Percentiles rank a stretch among this genome's conserved stretches.
Evolutionary conservation across 139 green algal species (phyloP).

Genomic region (Asterochloris erici): DNA sequence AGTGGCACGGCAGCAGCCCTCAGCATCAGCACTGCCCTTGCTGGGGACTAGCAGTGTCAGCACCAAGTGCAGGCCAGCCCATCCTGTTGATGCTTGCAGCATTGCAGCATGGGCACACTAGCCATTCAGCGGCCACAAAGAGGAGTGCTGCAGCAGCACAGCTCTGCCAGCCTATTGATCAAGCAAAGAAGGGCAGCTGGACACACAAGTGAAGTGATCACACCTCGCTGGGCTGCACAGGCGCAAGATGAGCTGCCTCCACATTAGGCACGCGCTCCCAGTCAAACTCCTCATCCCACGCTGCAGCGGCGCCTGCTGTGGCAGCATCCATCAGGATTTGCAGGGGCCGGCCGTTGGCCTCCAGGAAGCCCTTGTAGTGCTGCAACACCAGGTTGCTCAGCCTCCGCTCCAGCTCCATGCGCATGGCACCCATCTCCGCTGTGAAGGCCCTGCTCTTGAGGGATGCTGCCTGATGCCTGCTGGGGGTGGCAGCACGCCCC

Average conservation of each 20-base stretch:
- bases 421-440: background rate
- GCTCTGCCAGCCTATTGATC: background rate
- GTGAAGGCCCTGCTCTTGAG: background rate
- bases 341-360: background rate
- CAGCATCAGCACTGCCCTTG: background rate
- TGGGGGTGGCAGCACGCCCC: background rate
- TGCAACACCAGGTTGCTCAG: conserved; percentile 7
- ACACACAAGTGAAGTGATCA: background rate
- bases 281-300: conserved; percentile 11
- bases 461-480: background rate
- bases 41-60: background rate
- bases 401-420: background rate
- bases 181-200: background rate
- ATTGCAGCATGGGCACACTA: background rate
- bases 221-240: background rate
- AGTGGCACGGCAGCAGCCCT: background rate
- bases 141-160: background rate
- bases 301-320: background rate
- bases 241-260: background rate
- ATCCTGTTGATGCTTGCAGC: background rate
- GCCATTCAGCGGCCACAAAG: background rate
- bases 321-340: background rate
- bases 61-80: background rate
- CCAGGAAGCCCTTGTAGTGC: conserved; percentile 13
- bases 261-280: conserved; percentile 5